Evolutionary conservation across 345 rosid species (phyloP).

Genomic region (Syzygium aromaticum): DNA sequence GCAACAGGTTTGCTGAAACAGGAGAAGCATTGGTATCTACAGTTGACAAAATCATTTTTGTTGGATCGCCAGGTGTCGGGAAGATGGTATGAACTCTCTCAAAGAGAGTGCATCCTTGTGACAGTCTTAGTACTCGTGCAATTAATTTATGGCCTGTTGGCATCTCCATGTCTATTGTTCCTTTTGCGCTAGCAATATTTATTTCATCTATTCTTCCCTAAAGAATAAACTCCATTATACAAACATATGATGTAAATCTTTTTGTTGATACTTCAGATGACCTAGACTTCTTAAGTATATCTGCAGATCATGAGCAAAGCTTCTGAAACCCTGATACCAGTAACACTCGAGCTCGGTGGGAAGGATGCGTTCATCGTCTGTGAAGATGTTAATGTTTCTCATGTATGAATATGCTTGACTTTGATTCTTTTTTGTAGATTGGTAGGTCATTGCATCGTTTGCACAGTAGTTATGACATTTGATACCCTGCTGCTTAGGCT

Average conservation of each 20-base stretch:
- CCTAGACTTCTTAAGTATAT: conserved; percentile 7
- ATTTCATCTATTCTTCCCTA: neutral
- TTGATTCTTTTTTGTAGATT: neutral
- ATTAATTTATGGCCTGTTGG: neutral
- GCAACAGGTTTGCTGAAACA: conserved; percentile 74
- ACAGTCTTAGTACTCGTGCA: neutral
- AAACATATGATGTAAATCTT: neutral
- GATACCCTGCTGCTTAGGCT: neutral
- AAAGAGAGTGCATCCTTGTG: neutral
- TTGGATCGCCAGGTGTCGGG: conserved; percentile 95
- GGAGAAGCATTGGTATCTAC: conserved; percentile 94
- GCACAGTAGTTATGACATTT: neutral
- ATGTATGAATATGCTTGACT: conserved; percentile 30
- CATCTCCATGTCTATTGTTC: neutral
- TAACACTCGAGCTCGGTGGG: conserved; percentile 98
- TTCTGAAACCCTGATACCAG: conserved; percentile 64
- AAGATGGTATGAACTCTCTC: conserved; percentile 53
- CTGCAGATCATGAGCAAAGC: conserved; percentile 96
- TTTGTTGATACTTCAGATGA: neutral
- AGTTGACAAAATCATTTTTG: conserved; percentile 92
- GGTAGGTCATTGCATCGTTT: neutral
- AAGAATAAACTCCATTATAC: neutral
- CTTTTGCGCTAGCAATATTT: neutral
- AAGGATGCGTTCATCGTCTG: conserved; percentile 93
- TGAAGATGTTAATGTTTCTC: conserved; percentile 79